Conservation (phyloP, 1,284 basidiomycete genomes). For the Paramarasmius palmivorus region DNA sequence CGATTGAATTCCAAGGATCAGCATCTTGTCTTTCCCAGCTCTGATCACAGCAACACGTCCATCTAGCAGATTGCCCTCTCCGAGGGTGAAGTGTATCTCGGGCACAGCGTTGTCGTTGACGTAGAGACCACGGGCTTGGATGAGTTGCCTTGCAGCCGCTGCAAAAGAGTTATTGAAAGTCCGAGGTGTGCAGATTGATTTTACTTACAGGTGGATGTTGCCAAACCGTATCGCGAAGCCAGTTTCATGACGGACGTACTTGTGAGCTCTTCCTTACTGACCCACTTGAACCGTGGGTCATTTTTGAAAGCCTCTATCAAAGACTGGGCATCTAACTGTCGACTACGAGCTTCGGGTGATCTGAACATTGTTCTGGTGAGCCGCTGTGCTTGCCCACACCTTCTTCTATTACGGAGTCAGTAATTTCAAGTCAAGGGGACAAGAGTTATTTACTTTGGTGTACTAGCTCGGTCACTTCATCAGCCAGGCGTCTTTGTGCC, state of each 20-base stretch:
- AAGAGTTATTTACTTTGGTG: slow-evolving; percentile 68
- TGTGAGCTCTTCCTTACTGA: slow-evolving; percentile 43
- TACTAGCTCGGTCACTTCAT: slow-evolving; percentile 87
- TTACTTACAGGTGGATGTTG: slow-evolving; percentile 54
- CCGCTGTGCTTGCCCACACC: slow-evolving; percentile 52
- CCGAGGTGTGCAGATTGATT: background rate
- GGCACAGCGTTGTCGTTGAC: slow-evolving; percentile 43
- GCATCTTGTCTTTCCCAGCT: slow-evolving; percentile 74
- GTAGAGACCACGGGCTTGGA: slow-evolving; percentile 48
- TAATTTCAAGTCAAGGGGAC: background rate
- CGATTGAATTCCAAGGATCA: slow-evolving; percentile 50
- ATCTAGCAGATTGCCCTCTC: slow-evolving; percentile 59
- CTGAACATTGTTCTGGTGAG: slow-evolving; percentile 66
- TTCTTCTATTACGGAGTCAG: slow-evolving; percentile 26
- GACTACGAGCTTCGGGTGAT: slow-evolving; percentile 41
- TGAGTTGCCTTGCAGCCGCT: slow-evolving; percentile 59
- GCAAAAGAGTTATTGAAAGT: background rate
- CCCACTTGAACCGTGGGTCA: slow-evolving; percentile 57
- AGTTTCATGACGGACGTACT: slow-evolving; percentile 57
- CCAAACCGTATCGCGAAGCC: slow-evolving; percentile 49
- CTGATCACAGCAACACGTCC: slow-evolving; percentile 66
- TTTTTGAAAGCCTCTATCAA: slow-evolving; percentile 56
- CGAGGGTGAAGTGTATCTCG: slow-evolving; percentile 43
- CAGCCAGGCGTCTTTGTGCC: slow-evolving; percentile 82
- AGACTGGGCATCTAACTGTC: slow-evolving; percentile 39